Percentiles rank a stretch among this genome's conserved stretches.
Conservation (phyloP, 1,284 basidiomycete species). For the Waitea zeae region DNA sequence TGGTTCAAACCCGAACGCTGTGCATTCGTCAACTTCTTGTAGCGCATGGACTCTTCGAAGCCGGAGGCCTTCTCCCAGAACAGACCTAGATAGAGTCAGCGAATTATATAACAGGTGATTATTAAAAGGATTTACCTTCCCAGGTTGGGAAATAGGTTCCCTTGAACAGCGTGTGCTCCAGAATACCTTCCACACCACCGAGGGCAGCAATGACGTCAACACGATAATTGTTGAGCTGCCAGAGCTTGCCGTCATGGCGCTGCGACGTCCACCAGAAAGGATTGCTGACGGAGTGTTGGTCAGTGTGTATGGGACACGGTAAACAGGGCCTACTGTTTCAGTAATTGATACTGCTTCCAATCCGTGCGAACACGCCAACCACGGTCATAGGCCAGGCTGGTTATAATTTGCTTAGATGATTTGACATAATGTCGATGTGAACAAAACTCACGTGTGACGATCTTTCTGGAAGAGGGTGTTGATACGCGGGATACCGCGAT, state of each 20-base stretch:
- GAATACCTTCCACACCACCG: constrained; percentile 93
- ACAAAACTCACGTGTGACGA: constrained; percentile 83
- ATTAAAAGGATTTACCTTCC: too few species aligned
- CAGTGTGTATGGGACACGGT: not conserved
- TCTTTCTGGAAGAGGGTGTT: constrained; percentile 98
- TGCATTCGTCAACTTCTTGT: constrained; percentile 91
- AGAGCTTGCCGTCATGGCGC: constrained; percentile 94
- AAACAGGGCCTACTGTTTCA: constrained; percentile 55
- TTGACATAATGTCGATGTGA: constrained; percentile 12
- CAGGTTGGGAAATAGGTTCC: constrained; percentile 91
- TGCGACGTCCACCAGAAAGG: constrained; percentile 99
- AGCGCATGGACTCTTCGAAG: constrained; percentile 95
- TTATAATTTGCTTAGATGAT: constrained; percentile 21
- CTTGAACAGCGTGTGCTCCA: constrained; percentile 97
- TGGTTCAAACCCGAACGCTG: constrained; percentile 95
- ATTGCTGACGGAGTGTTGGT: constrained; percentile 32
- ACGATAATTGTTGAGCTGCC: constrained; percentile 97
- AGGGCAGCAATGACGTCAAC: constrained; percentile 98
- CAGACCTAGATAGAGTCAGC: constrained; percentile 31
- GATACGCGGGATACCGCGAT: constrained; percentile 95
- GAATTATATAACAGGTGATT: constrained; percentile 6
- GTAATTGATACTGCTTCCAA: constrained; percentile 94
- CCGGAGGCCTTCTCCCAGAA: constrained; percentile 96
- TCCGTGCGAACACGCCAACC: constrained; percentile 93
- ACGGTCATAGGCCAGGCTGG: constrained; percentile 89